A percentile compares a stretch with the other conserved stretches of the same genome.
Conservation (phyloP, 805 yeast genomes). For the Hanseniaspora valbyensis region DNA sequence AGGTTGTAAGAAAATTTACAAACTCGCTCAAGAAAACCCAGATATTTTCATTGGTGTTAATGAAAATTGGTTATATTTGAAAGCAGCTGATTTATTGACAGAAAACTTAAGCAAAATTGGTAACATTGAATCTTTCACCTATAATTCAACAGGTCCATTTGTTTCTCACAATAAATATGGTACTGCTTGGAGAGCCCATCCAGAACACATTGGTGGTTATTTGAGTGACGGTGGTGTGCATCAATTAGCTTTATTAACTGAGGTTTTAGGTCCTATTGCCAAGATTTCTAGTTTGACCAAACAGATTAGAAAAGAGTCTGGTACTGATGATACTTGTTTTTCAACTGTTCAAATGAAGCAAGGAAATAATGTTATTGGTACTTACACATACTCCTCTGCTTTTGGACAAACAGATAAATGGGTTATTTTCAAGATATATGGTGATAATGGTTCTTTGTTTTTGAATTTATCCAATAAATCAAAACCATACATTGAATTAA, state of each 20-base stretch:
- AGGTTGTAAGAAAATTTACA: conserved; percentile 72
- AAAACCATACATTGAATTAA: conserved; percentile 32
- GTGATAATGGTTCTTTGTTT: conserved; percentile 63
- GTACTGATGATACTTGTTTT: conserved; percentile 70
- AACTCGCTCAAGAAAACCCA: conserved; percentile 43
- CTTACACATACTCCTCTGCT: conserved; percentile 78
- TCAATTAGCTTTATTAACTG: conserved; percentile 78
- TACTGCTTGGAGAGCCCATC: conserved; percentile 80
- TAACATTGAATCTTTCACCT: conserved; percentile 53
- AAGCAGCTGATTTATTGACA: conserved; percentile 45
- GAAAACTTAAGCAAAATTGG: conserved; percentile 64
- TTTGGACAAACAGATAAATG: conserved; percentile 71
- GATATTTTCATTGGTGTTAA: conserved; percentile 62
- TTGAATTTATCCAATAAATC: conserved; percentile 47
- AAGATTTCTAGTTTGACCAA: conserved; percentile 64
- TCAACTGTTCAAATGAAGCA: conserved; percentile 55
- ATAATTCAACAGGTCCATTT: conserved; percentile 65
- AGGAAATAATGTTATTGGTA: conserved; percentile 50
- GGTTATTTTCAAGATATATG: conserved; percentile 59
- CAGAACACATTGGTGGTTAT: conserved; percentile 88
- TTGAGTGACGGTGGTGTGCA: conserved; percentile 95
- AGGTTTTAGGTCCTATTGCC: conserved; percentile 63
- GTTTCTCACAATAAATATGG: conserved; percentile 47
- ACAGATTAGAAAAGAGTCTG: conserved; percentile 67
- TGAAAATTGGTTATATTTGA: conserved; percentile 77